Evolutionary conservation across 805 yeast species (phyloP), one percentile per base, ranked within the genome.

Genomic region (Wickerhamomyces bisporus): DNA sequence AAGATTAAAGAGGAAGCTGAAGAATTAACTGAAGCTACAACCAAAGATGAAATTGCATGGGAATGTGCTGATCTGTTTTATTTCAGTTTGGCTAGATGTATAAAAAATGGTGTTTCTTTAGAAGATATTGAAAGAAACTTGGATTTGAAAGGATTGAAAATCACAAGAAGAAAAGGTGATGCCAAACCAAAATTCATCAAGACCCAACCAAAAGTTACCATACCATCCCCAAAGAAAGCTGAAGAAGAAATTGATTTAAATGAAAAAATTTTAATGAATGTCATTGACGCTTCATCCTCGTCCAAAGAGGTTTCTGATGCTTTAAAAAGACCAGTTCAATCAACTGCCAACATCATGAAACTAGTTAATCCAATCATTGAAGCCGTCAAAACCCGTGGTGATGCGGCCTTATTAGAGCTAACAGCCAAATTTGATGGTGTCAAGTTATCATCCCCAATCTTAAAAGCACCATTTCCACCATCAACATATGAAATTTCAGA

Each of bases 1-100:
- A 86, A 93, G 69, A 81, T 93, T 64, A 78, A 79, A 60, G 98
- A 93, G 65, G 98, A 93, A 64, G 94, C 96, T 31, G 97, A 91
- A 54, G 98, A 93, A 62, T 75, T 93, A 45, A 78, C 88, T 24
- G 96, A 88, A 41, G 98, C 98, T 14, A 70, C 69, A 26, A 53
- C 68, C 6, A 71, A 71, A 51, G 74, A 73, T 2, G 82, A 91
- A 40, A 74, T 87, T 38, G 83, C 98, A 0, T 93, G 96, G 96
- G 98, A 93, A 65, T 91, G 95, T 37, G 98, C 98, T 8, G 98
- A 93, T 60, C 70, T 93, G 59, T 70, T 86, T 45, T 77, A 81
- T 57, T 86, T 86, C 52, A 82, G 91, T 12, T 54, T 81, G 58
- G 68, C 86, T 40, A 86, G 85, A 61, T 74, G 86, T 35, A 72